Evolutionary conservation across 2,329 filamentous ascomycete genomes (phyloP), one percentile per base, ranked within the genome.

Genomic region (Cytospora chrysosperma): DNA sequence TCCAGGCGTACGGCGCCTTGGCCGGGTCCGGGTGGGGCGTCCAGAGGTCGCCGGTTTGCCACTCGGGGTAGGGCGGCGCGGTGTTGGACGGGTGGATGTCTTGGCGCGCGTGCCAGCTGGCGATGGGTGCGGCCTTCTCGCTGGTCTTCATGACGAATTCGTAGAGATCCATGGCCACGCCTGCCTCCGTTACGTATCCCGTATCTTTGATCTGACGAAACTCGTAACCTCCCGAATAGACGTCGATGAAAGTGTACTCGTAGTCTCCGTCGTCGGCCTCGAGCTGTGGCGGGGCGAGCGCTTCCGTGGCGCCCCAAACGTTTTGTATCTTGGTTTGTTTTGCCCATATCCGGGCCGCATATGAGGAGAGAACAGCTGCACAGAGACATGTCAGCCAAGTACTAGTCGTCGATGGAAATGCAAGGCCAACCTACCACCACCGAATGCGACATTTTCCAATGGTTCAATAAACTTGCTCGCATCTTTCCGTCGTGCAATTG

Each of bases 21-120:
- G 54, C 60, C 12, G 67, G 67, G 40, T 70, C 67, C 17, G 68
- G 67, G 27, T 70, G 69, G 9, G 67, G 68, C 21, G 65, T 65
- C 69, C 69, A 70, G 19, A 70, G 66, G 28, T 70, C 68, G 10
- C 66, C 67, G n/a, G 64, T 58, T 2, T 37, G 54, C 64, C 57
- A 67, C 15, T 69, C 67, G 4, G 63, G 65, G 21, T 57, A 58
- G 5, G 66, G 67, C 30, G 66, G 65, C 26, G 56, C 34, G 21
- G 64, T 32, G 26, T 52, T 63, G 5, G 49, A 50, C 5, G 34
- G 55, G 6, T 52, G 66, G 30, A 67, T 64, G 24, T 47, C 54
- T 32, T 67, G 32, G 28, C 63, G 66, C 37, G 61, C 63, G 26
- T 66, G 68, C 62, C 65, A 65, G 24, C 50, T 64, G 27, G 69